Conservation (phyloP, 768 basidiomycete genomes). For the Suillus plorans region DNA sequence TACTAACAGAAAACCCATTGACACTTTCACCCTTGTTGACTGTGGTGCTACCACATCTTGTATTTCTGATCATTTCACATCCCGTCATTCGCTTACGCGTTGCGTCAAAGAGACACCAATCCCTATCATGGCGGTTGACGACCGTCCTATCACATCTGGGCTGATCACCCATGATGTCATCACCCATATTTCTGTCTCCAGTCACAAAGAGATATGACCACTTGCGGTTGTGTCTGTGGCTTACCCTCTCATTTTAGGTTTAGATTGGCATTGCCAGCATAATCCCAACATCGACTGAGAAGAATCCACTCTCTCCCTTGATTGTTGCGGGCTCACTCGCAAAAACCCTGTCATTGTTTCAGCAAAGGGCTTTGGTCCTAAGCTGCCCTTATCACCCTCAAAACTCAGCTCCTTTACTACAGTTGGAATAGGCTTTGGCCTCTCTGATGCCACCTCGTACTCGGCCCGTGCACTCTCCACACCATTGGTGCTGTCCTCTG, state of each 20-base stretch:
- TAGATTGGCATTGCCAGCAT: slow-evolving; percentile 5
- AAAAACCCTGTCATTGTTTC: slow-evolving; percentile 17
- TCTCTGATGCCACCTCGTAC: too few relatives aligned
- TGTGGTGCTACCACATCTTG: slow-evolving; percentile 36
- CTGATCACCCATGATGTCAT: slow-evolving; percentile 39
- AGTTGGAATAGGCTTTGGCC: slow-evolving; percentile 18
- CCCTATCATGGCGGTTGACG: slow-evolving; percentile 37
- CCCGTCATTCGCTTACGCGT: slow-evolving; percentile 32
- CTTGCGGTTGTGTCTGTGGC: slow-evolving; percentile 33
- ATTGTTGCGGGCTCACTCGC: slow-evolving; percentile 17
- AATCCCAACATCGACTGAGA: slow-evolving; percentile 3
- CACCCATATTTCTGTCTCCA: slow-evolving; percentile 21
- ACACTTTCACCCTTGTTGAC: slow-evolving; percentile 38
- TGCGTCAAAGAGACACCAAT: slow-evolving; percentile 27
- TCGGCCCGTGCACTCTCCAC: too few relatives aligned
- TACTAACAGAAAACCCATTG: slow-evolving; percentile 10
- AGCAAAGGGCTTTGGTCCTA: slow-evolving; percentile 30
- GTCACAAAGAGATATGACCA: slow-evolving; percentile 29
- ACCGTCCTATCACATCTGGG: slow-evolving; percentile 40
- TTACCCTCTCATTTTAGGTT: slow-evolving; percentile 27
- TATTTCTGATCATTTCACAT: slow-evolving; percentile 36
- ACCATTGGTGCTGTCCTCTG: too few relatives aligned
- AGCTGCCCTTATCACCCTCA: slow-evolving; percentile 13
- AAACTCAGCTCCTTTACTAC: background rate
- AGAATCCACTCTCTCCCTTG: slow-evolving; percentile 18